Evolutionary conservation across 2,329 filamentous ascomycete genomes (phyloP).

Genomic region (Penicillium sp.): DNA sequence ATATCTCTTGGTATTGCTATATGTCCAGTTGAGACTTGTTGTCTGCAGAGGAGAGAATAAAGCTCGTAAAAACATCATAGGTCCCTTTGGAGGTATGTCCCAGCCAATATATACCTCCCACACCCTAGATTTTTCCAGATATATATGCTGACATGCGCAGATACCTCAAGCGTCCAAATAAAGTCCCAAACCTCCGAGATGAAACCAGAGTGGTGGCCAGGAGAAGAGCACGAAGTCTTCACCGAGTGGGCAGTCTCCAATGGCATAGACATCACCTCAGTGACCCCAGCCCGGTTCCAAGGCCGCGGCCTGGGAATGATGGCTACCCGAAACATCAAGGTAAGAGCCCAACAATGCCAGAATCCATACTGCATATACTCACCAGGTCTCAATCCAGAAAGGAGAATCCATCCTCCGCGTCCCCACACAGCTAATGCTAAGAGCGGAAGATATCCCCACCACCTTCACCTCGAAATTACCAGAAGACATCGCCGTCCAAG

Average conservation of each 20-base stretch:
- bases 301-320: conserved; percentile 75
- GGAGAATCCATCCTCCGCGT: conserved; percentile 62
- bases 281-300: conserved; percentile 63
- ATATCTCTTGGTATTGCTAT: background rate
- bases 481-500: conserved; percentile 61
- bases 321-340: conserved; percentile 63
- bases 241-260: conserved; percentile 63
- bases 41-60: background rate
- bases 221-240: conserved; percentile 51
- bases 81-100: background rate
- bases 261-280: conserved; percentile 64
- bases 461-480: conserved; percentile 52
- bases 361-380: background rate
- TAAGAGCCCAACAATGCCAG: conserved; percentile 33
- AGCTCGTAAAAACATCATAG: too few species aligned
- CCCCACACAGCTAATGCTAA: conserved; percentile 61
- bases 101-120: background rate
- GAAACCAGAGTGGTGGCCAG: conserved; percentile 33
- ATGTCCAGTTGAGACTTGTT: background rate
- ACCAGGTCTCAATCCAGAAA: conserved; percentile 41
- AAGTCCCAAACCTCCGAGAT: conserved; percentile 16
- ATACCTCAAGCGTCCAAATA: background rate
- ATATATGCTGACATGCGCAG: conserved; percentile 1
- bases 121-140: background rate
- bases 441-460: conserved; percentile 57